These are phyloP conservation scores for Botrytis squamosa DNA, from an alignment of 2,329 filamentous ascomycete species.

Conservation along the genomic window DNA sequence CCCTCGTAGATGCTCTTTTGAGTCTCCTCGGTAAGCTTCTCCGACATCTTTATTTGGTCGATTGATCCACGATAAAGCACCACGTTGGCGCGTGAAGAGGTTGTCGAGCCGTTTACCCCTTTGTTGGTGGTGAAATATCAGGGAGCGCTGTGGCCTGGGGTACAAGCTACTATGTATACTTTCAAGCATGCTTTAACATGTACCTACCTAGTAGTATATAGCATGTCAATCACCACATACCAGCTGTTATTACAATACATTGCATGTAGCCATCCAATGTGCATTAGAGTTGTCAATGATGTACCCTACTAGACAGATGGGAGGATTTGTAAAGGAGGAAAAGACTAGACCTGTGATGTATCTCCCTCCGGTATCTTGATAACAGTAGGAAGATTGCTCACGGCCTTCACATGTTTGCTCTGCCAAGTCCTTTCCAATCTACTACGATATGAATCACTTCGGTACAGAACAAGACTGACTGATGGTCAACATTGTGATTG, in stretches of 20 bases:
- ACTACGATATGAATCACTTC: too few relatives aligned
- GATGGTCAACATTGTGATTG: not conserved
- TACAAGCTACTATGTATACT: too few relatives aligned
- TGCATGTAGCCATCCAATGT: not conserved
- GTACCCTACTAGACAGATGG: fast-evolving
- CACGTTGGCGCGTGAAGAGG: not conserved
- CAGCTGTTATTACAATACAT: fast-evolving
- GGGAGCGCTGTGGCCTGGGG: fast-evolving
- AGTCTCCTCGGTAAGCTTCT: not conserved
- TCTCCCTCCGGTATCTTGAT: not conserved
- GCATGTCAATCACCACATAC: not conserved
- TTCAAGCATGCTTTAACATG: not conserved
- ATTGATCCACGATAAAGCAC: not conserved
- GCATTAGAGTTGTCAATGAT: not conserved
- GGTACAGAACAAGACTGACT: not conserved
- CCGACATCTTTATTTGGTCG: not conserved
- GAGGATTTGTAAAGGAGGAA: not conserved
- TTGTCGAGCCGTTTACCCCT: not conserved
- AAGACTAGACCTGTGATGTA: not conserved
- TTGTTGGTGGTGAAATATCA: not conserved
- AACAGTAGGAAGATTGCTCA: too few relatives aligned
- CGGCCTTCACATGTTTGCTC: not conserved
- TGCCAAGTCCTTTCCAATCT: not conserved
- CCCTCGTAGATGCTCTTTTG: not conserved
- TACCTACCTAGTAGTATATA: too few relatives aligned